These are phyloP conservation scores for Penicillium dipodomyicola DNA, from an alignment of 495 filamentous ascomycete genomes.

Conservation along the genomic window DNA sequence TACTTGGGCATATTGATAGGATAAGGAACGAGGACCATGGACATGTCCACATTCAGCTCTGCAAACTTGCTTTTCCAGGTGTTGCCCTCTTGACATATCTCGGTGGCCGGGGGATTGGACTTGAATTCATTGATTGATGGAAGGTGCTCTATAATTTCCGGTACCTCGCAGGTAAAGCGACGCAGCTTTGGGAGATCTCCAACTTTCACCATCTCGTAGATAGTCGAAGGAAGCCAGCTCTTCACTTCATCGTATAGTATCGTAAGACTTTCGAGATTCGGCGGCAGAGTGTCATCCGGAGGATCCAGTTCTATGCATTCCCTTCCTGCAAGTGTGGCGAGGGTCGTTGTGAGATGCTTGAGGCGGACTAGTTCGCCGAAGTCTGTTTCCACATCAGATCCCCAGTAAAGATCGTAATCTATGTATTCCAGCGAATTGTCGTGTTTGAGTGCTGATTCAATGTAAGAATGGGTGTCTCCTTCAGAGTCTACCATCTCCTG, in stretches of 20 bases:
- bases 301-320: background rate
- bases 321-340: constrained; percentile 1
- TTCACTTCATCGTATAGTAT: constrained; percentile 5
- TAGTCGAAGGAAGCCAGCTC: background rate
- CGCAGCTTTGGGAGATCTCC: background rate
- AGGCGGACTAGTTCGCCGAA: background rate
- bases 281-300: background rate
- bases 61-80: constrained; percentile 4
- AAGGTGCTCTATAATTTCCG: background rate
- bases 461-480: background rate
- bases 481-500: background rate
- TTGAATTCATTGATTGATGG: constrained; percentile 1
- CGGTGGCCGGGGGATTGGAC: background rate
- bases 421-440: background rate
- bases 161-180: constrained; percentile 3
- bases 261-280: constrained; percentile 4
- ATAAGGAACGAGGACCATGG: background rate
- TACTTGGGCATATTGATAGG: constrained; percentile 1
- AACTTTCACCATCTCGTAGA: background rate
- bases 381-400: background rate
- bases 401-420: constrained; percentile 9
- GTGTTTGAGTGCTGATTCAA: background rate
- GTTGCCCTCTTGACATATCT: constrained; percentile 9
- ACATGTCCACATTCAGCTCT: background rate
- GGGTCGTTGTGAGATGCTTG: constrained; percentile 6